These are phyloP conservation scores for Fragaria nilgerrensis DNA, from an alignment of 306 rosid species.

Conservation along the genomic window DNA sequence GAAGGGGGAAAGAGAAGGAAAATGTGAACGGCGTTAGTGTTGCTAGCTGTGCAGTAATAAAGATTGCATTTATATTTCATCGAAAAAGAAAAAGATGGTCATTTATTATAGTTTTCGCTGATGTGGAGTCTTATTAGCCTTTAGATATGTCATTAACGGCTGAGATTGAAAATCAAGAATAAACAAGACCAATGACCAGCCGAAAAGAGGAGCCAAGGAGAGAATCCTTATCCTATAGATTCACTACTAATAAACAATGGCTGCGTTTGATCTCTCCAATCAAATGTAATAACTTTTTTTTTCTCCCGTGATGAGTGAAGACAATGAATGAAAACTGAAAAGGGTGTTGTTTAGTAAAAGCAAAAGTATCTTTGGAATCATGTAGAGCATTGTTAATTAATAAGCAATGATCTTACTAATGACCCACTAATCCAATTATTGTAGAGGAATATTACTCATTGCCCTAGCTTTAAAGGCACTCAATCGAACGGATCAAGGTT, in stretches of 20 bases:
- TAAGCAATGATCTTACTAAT: not conserved
- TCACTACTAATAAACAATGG: not conserved
- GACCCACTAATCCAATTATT: conserved; percentile 7
- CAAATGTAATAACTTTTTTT: not conserved
- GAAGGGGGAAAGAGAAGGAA: too few relatives aligned
- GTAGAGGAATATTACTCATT: not conserved
- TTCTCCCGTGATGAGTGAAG: not conserved
- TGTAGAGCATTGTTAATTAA: not conserved
- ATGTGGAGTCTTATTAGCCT: too few relatives aligned
- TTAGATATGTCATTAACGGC: too few relatives aligned
- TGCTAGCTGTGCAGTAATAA: too few relatives aligned
- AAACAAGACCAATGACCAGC: too few relatives aligned
- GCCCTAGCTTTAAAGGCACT: not conserved
- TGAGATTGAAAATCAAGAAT: too few relatives aligned
- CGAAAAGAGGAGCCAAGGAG: too few relatives aligned
- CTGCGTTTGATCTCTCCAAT: not conserved
- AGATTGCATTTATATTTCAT: too few relatives aligned
- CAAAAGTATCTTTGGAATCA: not conserved
- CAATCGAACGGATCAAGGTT: not conserved
- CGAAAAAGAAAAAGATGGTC: too few relatives aligned
- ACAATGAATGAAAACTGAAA: not conserved
- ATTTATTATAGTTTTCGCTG: too few relatives aligned
- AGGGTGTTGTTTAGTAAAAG: not conserved
- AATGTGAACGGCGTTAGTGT: too few relatives aligned
- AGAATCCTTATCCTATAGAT: too few relatives aligned